These are phyloP conservation scores for Geotrichum australiense DNA, from an alignment of 1,139 yeast genomes.

Conservation along the genomic window DNA sequence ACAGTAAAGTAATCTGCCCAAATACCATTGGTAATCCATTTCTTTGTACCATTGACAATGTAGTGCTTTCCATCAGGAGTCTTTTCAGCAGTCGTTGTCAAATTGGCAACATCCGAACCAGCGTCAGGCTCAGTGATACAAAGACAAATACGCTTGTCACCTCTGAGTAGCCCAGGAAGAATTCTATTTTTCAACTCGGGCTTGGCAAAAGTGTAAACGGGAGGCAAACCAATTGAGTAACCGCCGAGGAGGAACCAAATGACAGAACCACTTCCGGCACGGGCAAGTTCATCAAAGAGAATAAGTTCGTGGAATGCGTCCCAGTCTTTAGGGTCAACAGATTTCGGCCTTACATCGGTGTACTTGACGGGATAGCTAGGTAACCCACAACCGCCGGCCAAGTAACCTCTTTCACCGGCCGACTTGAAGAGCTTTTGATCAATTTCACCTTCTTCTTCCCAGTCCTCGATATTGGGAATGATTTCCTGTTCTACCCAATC, in stretches of 20 bases:
- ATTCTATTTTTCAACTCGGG: conserved; percentile 32
- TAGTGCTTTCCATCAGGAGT: conserved; percentile 38
- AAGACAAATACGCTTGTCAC: conserved; percentile 38
- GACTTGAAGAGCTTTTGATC: conserved; percentile 31
- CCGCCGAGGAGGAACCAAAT: conserved; percentile 39
- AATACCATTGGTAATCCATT: conserved; percentile 42
- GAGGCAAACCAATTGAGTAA: conserved; percentile 39
- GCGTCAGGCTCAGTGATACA: conserved; percentile 41
- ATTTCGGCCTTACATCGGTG: conserved; percentile 30
- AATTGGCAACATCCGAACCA: conserved; percentile 42
- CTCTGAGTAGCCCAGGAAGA: conserved; percentile 34
- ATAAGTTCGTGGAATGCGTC: conserved; percentile 37
- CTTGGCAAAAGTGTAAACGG: conserved; percentile 34
- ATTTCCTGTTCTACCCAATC: conserved; percentile 37
- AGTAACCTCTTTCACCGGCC: conserved; percentile 33
- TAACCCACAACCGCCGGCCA: conserved; percentile 33
- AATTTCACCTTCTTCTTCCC: conserved; percentile 38
- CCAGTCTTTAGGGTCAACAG: conserved; percentile 33
- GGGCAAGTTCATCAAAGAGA: conserved; percentile 36
- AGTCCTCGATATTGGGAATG: conserved; percentile 38
- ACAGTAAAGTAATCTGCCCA: conserved; percentile 41
- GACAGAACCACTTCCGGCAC: conserved; percentile 39
- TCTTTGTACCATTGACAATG: conserved; percentile 41
- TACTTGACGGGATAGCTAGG: conserved; percentile 32
- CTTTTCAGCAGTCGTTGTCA: conserved; percentile 36